These are phyloP conservation scores for Rutstroemia sp. DNA, from an alignment of 2,329 filamentous ascomycete genomes.

Conservation along the genomic window DNA sequence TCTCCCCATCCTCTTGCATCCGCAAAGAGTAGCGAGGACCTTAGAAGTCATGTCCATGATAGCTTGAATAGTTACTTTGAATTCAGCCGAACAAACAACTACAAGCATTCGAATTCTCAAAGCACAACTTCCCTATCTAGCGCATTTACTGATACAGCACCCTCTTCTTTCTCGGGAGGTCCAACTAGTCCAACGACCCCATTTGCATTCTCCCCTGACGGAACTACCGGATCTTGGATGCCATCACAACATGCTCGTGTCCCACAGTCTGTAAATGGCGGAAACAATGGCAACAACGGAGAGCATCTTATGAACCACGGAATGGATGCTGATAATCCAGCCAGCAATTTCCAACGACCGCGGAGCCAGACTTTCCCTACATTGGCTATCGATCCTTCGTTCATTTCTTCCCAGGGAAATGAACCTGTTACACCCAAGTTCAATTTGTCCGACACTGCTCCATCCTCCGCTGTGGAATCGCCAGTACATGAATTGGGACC, in stretches of 20 bases:
- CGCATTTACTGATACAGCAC: constrained; percentile 55
- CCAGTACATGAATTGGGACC: constrained; percentile 39
- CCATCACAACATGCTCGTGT: constrained; percentile 43
- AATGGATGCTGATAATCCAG: constrained; percentile 12
- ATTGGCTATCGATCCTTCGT: constrained; percentile 51
- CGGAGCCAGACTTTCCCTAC: constrained; percentile 82
- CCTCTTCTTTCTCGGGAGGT: constrained; percentile 62
- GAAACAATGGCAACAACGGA: not conserved
- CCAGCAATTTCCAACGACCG: constrained; percentile 56
- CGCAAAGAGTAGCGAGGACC: constrained; percentile 56
- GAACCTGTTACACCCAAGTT: constrained; percentile 50
- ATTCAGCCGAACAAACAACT: constrained; percentile 42
- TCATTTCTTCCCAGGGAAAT: constrained; percentile 42
- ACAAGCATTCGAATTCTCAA: constrained; percentile 58
- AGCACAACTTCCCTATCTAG: constrained; percentile 61
- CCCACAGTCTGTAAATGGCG: constrained; percentile 23
- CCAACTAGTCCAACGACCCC: constrained; percentile 68
- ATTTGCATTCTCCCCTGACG: constrained; percentile 69
- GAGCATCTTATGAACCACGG: not conserved
- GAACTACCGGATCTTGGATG: constrained; percentile 60
- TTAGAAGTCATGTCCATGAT: constrained; percentile 43
- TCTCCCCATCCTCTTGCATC: constrained; percentile 66
- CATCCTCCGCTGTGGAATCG: constrained; percentile 41
- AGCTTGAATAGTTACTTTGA: constrained; percentile 51
- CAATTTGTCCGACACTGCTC: constrained; percentile 30